Evolutionary conservation across 441 rosid species (phyloP).

Genomic region (Cnidoscolus chayamansa): DNA sequence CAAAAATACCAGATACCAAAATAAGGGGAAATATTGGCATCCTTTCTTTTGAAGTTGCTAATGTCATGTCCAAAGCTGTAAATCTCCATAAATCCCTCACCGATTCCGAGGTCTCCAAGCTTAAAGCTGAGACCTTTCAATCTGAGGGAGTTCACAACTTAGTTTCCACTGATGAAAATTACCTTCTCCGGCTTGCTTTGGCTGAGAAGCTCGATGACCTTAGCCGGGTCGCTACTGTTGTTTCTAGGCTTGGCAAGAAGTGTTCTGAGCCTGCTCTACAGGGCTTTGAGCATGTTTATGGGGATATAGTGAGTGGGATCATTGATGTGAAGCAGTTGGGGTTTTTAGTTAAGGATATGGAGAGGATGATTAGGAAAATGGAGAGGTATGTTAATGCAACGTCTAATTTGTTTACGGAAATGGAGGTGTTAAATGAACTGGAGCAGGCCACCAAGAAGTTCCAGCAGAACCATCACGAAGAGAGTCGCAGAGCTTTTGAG

Average conservation of each 20-base stretch:
- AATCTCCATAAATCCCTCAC: conserved; percentile 78
- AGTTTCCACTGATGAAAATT: conserved; percentile 60
- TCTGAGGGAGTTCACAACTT: conserved; percentile 62
- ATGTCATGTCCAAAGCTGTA: conserved; percentile 74
- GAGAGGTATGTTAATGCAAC: conserved; percentile 79
- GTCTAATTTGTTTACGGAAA: conserved; percentile 66
- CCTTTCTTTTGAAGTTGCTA: conserved; percentile 89
- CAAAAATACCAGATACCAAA: conserved; percentile 30
- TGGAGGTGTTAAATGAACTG: conserved; percentile 84
- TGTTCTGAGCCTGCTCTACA: conserved; percentile 82
- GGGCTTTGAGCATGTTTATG: conserved; percentile 94
- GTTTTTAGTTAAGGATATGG: conserved; percentile 92
- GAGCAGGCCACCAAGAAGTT: conserved; percentile 82
- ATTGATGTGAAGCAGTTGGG: conserved; percentile 84
- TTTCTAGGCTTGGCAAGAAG: conserved; percentile 84
- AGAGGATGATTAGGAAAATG: conserved; percentile 83
- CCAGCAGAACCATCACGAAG: conserved; percentile 75
- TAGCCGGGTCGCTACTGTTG: conserved; percentile 63
- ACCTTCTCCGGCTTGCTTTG: conserved; percentile 66
- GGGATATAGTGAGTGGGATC: conserved; percentile 61
- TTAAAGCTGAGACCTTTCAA: conserved; percentile 61
- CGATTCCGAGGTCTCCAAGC: conserved; percentile 62
- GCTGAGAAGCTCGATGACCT: conserved; percentile 88
- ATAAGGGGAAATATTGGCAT: conserved; percentile 50
- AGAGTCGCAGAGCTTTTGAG: conserved; percentile 73